Percentiles rank a stretch among this genome's conserved stretches.
Evolutionary conservation across 208 protist genomes (phyloP).

Genomic region (Trypanosoma vivax): DNA sequence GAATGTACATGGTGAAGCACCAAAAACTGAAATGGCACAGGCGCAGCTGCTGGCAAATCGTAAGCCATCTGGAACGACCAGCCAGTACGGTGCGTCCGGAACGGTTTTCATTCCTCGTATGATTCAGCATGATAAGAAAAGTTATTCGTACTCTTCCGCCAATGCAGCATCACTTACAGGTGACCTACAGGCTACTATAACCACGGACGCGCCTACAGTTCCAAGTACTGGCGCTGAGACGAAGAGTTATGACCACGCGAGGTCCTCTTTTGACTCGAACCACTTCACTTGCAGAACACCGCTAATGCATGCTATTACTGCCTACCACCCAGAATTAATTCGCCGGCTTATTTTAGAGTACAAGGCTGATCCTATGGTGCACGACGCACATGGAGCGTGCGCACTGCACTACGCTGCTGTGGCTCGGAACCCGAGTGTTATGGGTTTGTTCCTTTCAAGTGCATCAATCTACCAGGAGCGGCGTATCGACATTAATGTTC

Average conservation of each 20-base stretch:
- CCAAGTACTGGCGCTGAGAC: too few relatives aligned
- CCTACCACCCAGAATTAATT: conserved; percentile 81
- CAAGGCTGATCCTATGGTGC: conserved; percentile 58
- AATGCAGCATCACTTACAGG: too few relatives aligned
- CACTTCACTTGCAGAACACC: too few relatives aligned
- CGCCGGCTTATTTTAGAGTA: conserved; percentile 65
- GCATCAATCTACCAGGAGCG: background rate
- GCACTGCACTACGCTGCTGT: conserved; percentile 72
- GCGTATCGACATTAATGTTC: conserved; percentile 62
- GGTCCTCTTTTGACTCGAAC: too few relatives aligned
- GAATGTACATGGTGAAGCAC: conserved; percentile 11
- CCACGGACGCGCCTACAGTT: too few relatives aligned
- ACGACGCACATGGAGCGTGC: conserved; percentile 62
- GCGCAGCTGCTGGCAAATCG: background rate
- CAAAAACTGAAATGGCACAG: background rate
- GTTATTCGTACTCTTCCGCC: too few relatives aligned
- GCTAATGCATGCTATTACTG: conserved; percentile 66
- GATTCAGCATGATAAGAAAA: too few relatives aligned
- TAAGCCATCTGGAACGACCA: conserved; percentile 1
- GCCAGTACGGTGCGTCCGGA: too few relatives aligned
- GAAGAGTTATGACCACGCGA: too few relatives aligned
- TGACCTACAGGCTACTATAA: too few relatives aligned
- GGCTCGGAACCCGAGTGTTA: conserved; percentile 34
- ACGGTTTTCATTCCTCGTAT: too few relatives aligned
- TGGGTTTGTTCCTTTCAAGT: conserved; percentile 48